A percentile compares a stretch with the other conserved stretches of the same genome.
Evolutionary conservation across 176 grass and related monocot species (phyloP).

Genomic region (Carex cristatella): DNA sequence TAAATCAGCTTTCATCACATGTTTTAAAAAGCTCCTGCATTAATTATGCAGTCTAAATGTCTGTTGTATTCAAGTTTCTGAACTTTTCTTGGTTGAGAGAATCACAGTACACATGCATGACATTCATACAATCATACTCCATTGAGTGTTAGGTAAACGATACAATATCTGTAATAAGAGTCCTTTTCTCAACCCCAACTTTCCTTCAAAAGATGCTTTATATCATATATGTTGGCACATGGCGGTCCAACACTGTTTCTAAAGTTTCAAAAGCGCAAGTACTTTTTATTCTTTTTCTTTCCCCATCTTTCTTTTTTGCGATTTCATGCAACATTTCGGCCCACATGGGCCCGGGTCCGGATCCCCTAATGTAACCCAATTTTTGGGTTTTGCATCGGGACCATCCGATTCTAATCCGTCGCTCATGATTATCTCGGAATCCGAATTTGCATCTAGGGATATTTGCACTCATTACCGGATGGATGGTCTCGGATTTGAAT

Average conservation of each 20-base stretch:
- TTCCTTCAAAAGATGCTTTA: neutral
- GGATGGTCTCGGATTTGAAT: too few relatives aligned
- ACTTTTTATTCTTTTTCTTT: neutral
- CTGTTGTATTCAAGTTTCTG: constrained; percentile 14
- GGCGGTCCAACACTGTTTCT: neutral
- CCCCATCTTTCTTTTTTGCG: neutral
- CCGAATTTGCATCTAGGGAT: too few relatives aligned
- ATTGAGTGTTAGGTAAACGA: constrained; percentile 18
- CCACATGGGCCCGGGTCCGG: neutral
- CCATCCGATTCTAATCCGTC: too few relatives aligned
- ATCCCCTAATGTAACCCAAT: too few relatives aligned
- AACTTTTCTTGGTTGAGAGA: constrained; percentile 5
- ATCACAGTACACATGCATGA: neutral
- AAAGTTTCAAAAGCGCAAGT: neutral
- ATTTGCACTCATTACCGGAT: too few relatives aligned
- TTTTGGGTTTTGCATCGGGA: too few relatives aligned
- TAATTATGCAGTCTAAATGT: neutral
- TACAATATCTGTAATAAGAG: neutral
- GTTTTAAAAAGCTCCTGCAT: neutral
- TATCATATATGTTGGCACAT: neutral
- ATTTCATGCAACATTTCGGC: neutral
- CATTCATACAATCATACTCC: neutral
- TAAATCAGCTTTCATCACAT: neutral
- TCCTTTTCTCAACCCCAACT: constrained; percentile 10
- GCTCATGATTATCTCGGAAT: too few relatives aligned